Evolutionary conservation across 345 rosid species (phyloP).

Genomic region (Aethionema arabicum): DNA sequence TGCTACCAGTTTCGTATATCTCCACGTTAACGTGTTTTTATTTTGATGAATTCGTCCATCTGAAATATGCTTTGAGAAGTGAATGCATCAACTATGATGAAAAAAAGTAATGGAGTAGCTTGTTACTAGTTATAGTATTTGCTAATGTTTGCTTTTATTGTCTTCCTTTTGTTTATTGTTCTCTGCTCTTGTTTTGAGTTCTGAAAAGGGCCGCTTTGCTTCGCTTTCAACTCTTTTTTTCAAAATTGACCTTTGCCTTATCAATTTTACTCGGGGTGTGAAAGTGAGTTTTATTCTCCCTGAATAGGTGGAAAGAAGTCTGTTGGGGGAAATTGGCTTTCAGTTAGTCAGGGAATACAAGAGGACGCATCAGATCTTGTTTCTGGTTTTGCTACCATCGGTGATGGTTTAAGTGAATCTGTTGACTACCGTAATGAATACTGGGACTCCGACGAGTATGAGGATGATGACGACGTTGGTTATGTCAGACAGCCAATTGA

Average conservation of each 20-base stretch:
- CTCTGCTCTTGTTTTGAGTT: conserved; percentile 12
- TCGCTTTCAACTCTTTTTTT: conserved; percentile 2
- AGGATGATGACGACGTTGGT: conserved; percentile 97
- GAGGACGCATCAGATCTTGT: conserved; percentile 97
- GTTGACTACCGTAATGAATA: conserved; percentile 86
- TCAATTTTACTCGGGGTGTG: conserved; percentile 15
- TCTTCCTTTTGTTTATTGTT: neutral
- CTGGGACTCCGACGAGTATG: conserved; percentile 99
- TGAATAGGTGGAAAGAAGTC: conserved; percentile 70
- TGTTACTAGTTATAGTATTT: conserved; percentile 1
- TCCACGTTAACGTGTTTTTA: neutral
- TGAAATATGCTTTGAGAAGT: conserved; percentile 5
- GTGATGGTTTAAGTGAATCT: conserved; percentile 94
- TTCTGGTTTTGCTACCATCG: conserved; percentile 97
- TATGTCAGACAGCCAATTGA: conserved; percentile 96
- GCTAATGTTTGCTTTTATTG: conserved; percentile 3
- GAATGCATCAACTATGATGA: conserved; percentile 4
- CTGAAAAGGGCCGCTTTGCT: conserved; percentile 18
- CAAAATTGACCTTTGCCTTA: conserved; percentile 3
- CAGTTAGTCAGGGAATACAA: conserved; percentile 95
- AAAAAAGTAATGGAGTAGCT: neutral
- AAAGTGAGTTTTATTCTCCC: conserved; percentile 20
- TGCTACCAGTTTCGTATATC: neutral
- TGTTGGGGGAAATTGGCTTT: conserved; percentile 93
- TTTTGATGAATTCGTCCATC: conserved; percentile 15